A percentile compares a stretch with the other conserved stretches of the same genome.
These are phyloP conservation scores for Sordariomycetes sp. DNA, from an alignment of 2,329 filamentous ascomycete genomes.

Conservation along the genomic window DNA sequence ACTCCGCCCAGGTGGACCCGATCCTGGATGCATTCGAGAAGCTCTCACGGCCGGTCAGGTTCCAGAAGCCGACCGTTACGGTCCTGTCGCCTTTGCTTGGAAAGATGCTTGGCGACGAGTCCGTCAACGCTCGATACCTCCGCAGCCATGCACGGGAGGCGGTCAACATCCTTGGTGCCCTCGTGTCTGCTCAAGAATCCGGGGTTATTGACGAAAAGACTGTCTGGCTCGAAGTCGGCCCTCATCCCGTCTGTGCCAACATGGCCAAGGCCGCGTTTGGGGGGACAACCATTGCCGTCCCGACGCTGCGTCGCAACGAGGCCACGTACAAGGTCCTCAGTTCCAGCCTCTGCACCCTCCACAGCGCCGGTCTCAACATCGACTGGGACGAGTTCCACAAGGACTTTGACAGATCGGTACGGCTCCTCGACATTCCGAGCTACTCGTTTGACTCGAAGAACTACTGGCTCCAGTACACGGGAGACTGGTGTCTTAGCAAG, in stretches of 20 bases:
- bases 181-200: constrained; percentile 39
- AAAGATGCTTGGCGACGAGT: constrained; percentile 33
- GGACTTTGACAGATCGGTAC: constrained; percentile 23
- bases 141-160: constrained; percentile 46
- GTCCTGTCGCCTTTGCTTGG: constrained; percentile 55
- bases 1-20: constrained; percentile 37
- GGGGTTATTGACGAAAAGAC: constrained; percentile 47
- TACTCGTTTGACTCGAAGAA: constrained; percentile 64
- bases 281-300: constrained; percentile 32
- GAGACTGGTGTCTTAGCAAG: constrained; percentile 62
- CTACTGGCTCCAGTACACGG: constrained; percentile 51
- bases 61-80: constrained; percentile 29
- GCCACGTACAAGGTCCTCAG: constrained; percentile 52
- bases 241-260: constrained; percentile 52
- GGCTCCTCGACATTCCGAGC: constrained; percentile 48
- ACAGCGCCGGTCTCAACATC: constrained; percentile 47
- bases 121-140: constrained; percentile 45
- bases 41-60: constrained; percentile 23
- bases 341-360: constrained; percentile 40
- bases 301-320: constrained; percentile 51
- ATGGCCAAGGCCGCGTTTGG: constrained; percentile 53
- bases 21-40: constrained; percentile 45
- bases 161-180: constrained; percentile 50
- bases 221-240: constrained; percentile 56
- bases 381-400: constrained; percentile 60